Conservation (phyloP, 331 rosid species). For the Cydonia oblonga region DNA sequence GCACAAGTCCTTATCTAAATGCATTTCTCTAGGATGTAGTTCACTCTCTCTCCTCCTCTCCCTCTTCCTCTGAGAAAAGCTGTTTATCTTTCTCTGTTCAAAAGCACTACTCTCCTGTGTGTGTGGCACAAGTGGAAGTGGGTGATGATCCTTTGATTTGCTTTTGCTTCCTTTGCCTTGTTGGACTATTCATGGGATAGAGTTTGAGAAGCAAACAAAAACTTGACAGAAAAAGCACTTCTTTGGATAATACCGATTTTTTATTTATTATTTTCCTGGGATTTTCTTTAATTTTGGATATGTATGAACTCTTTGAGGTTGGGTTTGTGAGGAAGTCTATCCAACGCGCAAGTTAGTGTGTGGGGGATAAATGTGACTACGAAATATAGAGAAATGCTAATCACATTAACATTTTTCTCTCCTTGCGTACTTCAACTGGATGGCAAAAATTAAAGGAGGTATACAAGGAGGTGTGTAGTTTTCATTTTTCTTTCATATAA, state of each 20-base stretch:
- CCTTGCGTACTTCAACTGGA: no score
- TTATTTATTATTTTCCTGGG: no score
- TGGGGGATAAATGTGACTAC: not conserved
- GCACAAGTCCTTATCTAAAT: constrained; percentile 74
- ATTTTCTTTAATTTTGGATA: not conserved
- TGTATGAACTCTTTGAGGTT: not conserved
- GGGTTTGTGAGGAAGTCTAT: not conserved
- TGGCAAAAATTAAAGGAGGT: no score
- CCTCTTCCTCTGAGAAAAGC: constrained; percentile 20
- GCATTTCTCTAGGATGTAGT: constrained; percentile 35
- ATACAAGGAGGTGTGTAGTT: no score
- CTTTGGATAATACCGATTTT: constrained; percentile 26
- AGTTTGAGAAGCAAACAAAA: constrained; percentile 39
- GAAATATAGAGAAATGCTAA: not conserved
- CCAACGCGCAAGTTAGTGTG: not conserved
- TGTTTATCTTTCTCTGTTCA: constrained; percentile 21
- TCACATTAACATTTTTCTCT: not conserved
- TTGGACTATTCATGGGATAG: constrained; percentile 11
- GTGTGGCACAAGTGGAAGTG: constrained; percentile 19
- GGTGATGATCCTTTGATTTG: constrained; percentile 26
- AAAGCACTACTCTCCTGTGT: constrained; percentile 1
- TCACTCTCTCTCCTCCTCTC: constrained; percentile 11
- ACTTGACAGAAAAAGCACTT: constrained; percentile 37
- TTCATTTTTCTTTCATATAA: no score
- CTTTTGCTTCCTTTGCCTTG: not conserved